Base-by-base conservation (phyloP, 2,329 filamentous ascomycete genomes). In the Podosphaera fusca region DNA sequence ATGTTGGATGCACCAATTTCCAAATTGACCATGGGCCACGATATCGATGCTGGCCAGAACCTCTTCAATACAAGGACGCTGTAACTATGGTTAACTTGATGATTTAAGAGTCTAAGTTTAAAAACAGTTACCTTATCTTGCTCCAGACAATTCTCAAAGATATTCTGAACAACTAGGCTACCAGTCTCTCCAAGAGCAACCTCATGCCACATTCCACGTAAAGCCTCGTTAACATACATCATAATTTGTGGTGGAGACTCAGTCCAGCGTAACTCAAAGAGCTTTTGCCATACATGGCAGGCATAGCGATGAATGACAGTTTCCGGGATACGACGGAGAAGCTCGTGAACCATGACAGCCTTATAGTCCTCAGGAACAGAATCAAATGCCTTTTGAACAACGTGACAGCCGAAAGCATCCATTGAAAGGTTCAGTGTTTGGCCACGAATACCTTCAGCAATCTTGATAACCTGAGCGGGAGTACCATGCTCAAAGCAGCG, bases 1-100 rank as follows among this genome's bases (percentile, higher is more conserved):
- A 71, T 98, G 92, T 72, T 98, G 92, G 65, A 98, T 96, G 73
- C 92, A 98, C 92, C 92, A 98, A 69, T 98, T 98, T 57, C 92
- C 92, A 67, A 98, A 98, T 68, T 98, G 92, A 33, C 92, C 92
- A 68, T 95, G 90, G 59, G 92, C 86, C 66, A 98, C 88, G 60
- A 95, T 85, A 70, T 98, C 88, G 64, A 98, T 95, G 68, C 92
- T 95, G 59, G 79, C 80, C 58, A 98, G 79, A 45, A 98, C 92
- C 70, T 98, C 92, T 69, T 95, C 89, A 67, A 98, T 94, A 67
- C 92, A 95, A 51, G 89, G 89, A 59, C 94, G 88, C 89, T 94
- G 63, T 7, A n/a, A 61, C 57, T 36, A 54, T 55, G 61, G 36
- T 66, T 61, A 67, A 42, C 10, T 12, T 3, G n/a, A 42, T 42